Conservation (phyloP, 2,329 filamentous ascomycete species). For the Didymella lethalis region DNA sequence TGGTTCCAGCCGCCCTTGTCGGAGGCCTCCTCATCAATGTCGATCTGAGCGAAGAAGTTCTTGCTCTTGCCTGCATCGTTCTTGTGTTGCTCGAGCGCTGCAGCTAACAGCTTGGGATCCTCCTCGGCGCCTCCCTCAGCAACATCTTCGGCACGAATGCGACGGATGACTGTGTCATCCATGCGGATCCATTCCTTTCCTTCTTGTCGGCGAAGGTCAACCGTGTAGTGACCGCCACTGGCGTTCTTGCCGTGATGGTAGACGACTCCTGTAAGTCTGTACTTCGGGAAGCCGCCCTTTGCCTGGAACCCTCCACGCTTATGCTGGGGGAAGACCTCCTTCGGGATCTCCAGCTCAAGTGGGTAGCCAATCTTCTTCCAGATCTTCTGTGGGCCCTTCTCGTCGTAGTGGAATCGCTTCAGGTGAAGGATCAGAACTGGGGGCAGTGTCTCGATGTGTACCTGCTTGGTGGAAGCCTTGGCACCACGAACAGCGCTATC, state of each 20-base stretch:
- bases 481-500: conserved; percentile 82
- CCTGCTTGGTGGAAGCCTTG: conserved; percentile 86
- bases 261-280: conserved; percentile 86
- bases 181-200: conserved; percentile 95
- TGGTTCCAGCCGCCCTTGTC: conserved; percentile 83
- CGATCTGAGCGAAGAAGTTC: conserved; percentile 77
- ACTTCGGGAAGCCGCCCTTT: conserved; percentile 78
- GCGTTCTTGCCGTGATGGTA: conserved; percentile 99
- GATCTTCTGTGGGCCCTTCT: conserved; percentile 90
- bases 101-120: conserved; percentile 72
- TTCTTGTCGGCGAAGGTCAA: conserved; percentile 94
- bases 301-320: conserved; percentile 71
- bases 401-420: conserved; percentile 97
- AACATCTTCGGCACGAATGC: conserved; percentile 86
- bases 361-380: conserved; percentile 99
- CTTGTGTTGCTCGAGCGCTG: conserved; percentile 72
- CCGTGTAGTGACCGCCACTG: conserved; percentile 94
- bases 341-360: conserved; percentile 90
- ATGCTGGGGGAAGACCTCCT: conserved; percentile 82
- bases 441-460: conserved; percentile 90
- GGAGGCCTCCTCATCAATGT: conserved; percentile 67
- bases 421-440: conserved; percentile 93
- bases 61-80: conserved; percentile 61
- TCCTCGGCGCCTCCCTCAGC: conserved; percentile 86
- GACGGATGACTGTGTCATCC: conserved; percentile 89